phyloP scores from a whole-genome alignment of 1,284 basidiomycete genomes.

The Rhizoctonia solani region DNA sequence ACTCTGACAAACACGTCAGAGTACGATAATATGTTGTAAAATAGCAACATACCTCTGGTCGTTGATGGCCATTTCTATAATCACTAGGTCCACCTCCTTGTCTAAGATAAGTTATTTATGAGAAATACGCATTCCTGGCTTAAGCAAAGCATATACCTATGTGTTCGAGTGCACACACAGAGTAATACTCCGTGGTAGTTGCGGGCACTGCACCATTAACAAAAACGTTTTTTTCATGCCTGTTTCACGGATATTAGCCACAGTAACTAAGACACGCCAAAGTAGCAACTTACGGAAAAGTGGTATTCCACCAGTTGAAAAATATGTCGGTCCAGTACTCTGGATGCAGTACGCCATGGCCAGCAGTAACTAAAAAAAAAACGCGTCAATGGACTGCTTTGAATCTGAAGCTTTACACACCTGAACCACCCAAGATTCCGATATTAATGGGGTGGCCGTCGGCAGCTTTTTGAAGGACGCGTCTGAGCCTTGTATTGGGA shows the following conservation, averaged over 20 bases:
- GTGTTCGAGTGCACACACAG: slow-evolving; percentile 39
- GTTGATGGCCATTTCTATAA: slow-evolving; percentile 40
- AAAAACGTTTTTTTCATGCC: slow-evolving; percentile 32
- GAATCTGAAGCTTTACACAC: not conserved
- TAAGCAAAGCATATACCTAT: slow-evolving; percentile 17
- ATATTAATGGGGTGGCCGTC: slow-evolving; percentile 39
- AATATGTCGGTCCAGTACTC: slow-evolving; percentile 36
- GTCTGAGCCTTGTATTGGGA: slow-evolving; percentile 37
- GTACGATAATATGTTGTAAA: not conserved
- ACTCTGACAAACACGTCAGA: slow-evolving; percentile 7
- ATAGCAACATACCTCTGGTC: slow-evolving; percentile 36
- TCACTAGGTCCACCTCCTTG: slow-evolving; percentile 38
- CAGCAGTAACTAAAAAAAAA: slow-evolving; percentile 35
- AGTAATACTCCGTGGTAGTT: slow-evolving; percentile 38
- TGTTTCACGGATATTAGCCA: not conserved
- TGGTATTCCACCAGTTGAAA: slow-evolving; percentile 35
- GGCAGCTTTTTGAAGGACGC: slow-evolving; percentile 38
- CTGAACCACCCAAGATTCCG: slow-evolving; percentile 38
- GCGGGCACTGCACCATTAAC: slow-evolving; percentile 39
- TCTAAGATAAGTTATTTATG: not conserved
- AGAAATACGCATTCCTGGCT: not conserved
- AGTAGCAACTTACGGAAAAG: slow-evolving; percentile 34
- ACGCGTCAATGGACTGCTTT: not conserved
- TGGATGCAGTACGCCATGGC: slow-evolving; percentile 34
- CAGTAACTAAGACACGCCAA: not conserved